Evolutionary conservation across 2,329 filamentous ascomycete species (phyloP).

Genomic region (Aureobasidium sp.): DNA sequence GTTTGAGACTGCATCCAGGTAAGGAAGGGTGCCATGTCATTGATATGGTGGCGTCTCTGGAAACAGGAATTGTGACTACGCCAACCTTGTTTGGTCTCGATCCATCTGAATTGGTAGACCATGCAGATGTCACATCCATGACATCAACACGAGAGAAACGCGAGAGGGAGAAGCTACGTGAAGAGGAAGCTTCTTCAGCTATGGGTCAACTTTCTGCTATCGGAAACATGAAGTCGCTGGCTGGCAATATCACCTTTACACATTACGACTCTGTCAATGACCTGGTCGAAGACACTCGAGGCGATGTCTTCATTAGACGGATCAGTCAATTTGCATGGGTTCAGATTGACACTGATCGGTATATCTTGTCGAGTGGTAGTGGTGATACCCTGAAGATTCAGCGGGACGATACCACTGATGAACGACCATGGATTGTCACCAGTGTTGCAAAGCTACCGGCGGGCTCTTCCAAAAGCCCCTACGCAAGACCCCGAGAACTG

Average conservation of each 20-base stretch:
- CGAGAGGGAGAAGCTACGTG: conserved; percentile 35
- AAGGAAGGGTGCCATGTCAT: conserved; percentile 92
- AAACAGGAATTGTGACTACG: conserved; percentile 78
- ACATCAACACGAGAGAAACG: conserved; percentile 46
- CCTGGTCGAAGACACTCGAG: conserved; percentile 72
- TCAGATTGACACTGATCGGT: conserved; percentile 59
- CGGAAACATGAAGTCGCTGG: conserved; percentile 12
- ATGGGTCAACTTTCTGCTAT: background rate
- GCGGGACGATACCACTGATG: conserved; percentile 18
- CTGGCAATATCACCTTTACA: conserved; percentile 64
- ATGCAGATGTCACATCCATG: conserved; percentile 59
- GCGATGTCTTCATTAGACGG: conserved; percentile 69
- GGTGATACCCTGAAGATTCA: conserved; percentile 54
- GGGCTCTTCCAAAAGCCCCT: conserved; percentile 45
- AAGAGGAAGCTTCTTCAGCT: conserved; percentile 26
- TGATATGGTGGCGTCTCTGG: conserved; percentile 85
- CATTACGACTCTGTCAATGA: conserved; percentile 92
- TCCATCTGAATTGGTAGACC: conserved; percentile 66
- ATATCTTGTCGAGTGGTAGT: conserved; percentile 58
- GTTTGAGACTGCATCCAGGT: conserved; percentile 71
- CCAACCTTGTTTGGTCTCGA: conserved; percentile 92
- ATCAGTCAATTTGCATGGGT: conserved; percentile 80
- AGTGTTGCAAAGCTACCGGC: conserved; percentile 37
- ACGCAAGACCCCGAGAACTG: conserved; percentile 61
- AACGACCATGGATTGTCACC: conserved; percentile 28